These are phyloP conservation scores for Penicillium olsonii DNA, from an alignment of 2,329 filamentous ascomycete genomes.

Conservation along the genomic window DNA sequence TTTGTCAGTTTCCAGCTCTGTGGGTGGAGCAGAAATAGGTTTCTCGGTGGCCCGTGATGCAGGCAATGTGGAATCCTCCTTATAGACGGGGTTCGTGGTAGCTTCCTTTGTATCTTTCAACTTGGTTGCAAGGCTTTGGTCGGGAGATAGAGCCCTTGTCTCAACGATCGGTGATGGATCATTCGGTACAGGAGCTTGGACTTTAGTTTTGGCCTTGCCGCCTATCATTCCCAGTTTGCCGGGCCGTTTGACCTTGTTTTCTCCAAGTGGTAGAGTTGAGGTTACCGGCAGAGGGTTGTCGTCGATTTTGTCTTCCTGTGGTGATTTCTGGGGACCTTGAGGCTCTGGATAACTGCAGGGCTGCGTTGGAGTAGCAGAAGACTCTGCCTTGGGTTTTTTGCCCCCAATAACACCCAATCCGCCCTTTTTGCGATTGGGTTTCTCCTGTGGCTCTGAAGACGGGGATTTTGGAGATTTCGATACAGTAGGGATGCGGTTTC, in stretches of 20 bases:
- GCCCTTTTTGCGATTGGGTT: slow-evolving; percentile 9
- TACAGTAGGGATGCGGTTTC: slow-evolving; percentile 1
- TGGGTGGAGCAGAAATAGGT: slow-evolving; percentile 1
- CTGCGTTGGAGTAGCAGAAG: slow-evolving; percentile 11
- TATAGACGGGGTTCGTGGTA: neutral
- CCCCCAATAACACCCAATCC: slow-evolving; percentile 19
- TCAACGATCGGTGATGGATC: slow-evolving; percentile 5
- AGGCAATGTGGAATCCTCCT: neutral
- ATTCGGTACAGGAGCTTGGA: slow-evolving; percentile 3
- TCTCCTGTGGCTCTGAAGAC: neutral
- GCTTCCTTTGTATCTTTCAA: neutral
- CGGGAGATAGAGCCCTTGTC: neutral
- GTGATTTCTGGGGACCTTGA: neutral
- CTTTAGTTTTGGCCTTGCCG: slow-evolving; percentile 24
- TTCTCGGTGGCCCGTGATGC: neutral
- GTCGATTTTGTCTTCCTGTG: neutral
- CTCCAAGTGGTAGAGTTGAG: slow-evolving; percentile 8
- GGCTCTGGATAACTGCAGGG: neutral
- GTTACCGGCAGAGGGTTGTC: slow-evolving; percentile 7
- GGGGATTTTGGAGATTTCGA: neutral
- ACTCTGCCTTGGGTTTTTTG: slow-evolving; percentile 20
- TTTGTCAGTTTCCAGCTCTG: slow-evolving; percentile 42
- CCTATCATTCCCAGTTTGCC: slow-evolving; percentile 42
- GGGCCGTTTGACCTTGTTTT: slow-evolving; percentile 22
- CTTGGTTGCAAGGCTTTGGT: neutral